Conservation (phyloP, 108 stramenopile genomes). For the Epipyxis sp. region DNA sequence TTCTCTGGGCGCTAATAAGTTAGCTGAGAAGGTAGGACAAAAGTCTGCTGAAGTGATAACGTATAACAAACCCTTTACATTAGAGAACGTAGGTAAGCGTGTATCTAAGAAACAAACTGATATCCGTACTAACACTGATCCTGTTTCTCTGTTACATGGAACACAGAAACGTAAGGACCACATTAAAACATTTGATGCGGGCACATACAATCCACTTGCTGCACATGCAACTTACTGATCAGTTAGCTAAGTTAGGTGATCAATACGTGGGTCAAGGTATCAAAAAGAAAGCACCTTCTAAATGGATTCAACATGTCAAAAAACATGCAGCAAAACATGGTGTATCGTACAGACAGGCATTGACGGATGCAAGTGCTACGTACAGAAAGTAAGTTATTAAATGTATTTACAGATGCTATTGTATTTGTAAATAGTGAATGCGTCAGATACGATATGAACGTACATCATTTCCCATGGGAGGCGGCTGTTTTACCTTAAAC, state of each 20-base stretch:
- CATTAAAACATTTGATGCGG: neutral
- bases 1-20: neutral
- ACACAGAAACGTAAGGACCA: neutral
- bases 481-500: neutral
- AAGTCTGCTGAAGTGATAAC: neutral
- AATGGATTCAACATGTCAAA: slow-evolving; percentile 1
- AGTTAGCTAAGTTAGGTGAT: slow-evolving; percentile 1
- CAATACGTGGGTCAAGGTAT: neutral
- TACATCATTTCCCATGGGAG: neutral
- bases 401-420: slow-evolving; percentile 9
- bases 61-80: neutral
- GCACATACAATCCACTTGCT: neutral
- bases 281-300: slow-evolving; percentile 5
- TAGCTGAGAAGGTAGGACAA: slow-evolving; percentile 1
- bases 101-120: slow-evolving; percentile 9
- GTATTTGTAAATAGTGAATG: slow-evolving; percentile 1
- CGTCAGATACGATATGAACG: neutral
- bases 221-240: slow-evolving; percentile 8
- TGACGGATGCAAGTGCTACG: neutral
- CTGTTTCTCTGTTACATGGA: slow-evolving; percentile 4
- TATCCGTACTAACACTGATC: slow-evolving; percentile 5
- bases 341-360: neutral
- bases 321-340: slow-evolving; percentile 8
- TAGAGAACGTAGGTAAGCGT: slow-evolving; percentile 1
- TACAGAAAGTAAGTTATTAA: slow-evolving; percentile 9